Evolutionary conservation across 2,329 filamentous ascomycete species (phyloP).

Genomic region (Xylaria sp.): DNA sequence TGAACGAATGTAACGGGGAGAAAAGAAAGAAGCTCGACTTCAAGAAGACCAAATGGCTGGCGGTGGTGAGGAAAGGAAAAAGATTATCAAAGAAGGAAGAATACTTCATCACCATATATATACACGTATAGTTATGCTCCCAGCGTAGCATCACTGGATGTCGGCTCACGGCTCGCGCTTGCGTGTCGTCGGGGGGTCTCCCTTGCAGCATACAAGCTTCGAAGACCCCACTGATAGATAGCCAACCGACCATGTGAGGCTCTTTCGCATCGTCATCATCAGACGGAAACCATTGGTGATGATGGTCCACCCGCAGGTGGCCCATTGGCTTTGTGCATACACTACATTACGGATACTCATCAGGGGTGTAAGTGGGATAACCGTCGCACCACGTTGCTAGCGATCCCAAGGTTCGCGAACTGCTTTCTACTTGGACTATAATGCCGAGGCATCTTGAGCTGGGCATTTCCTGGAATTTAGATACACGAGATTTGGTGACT

Average conservation of each 20-base stretch:
- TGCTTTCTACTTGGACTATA: neutral
- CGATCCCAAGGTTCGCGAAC: neutral
- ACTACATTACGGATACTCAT: neutral
- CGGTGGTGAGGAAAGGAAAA: slow-evolving; percentile 30
- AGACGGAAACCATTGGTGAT: slow-evolving; percentile 24
- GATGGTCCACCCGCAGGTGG: slow-evolving; percentile 10
- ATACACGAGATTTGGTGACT: neutral
- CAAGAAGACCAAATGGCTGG: slow-evolving; percentile 39
- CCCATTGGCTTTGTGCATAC: neutral
- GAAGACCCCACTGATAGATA: slow-evolving; percentile 17
- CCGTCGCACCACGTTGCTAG: slow-evolving; percentile 17
- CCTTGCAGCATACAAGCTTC: slow-evolving; percentile 27
- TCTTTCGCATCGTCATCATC: slow-evolving; percentile 6
- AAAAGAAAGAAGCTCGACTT: slow-evolving; percentile 41
- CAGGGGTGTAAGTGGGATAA: slow-evolving; percentile 12
- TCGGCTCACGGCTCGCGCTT: slow-evolving; percentile 19
- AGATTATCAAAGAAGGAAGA: slow-evolving; percentile 19
- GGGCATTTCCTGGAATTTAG: slow-evolving; percentile 4
- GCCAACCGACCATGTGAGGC: slow-evolving; percentile 23
- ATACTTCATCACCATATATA: slow-evolving; percentile 38
- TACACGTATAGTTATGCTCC: slow-evolving; percentile 42
- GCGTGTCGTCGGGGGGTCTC: slow-evolving; percentile 31
- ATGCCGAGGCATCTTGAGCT: neutral
- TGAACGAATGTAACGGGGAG: slow-evolving; percentile 37
- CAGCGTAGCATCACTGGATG: slow-evolving; percentile 13